Evolutionary conservation across 2,329 filamentous ascomycete species (phyloP), one percentile per base, ranked within the genome.

Genomic region (Epichloe uncinata): DNA sequence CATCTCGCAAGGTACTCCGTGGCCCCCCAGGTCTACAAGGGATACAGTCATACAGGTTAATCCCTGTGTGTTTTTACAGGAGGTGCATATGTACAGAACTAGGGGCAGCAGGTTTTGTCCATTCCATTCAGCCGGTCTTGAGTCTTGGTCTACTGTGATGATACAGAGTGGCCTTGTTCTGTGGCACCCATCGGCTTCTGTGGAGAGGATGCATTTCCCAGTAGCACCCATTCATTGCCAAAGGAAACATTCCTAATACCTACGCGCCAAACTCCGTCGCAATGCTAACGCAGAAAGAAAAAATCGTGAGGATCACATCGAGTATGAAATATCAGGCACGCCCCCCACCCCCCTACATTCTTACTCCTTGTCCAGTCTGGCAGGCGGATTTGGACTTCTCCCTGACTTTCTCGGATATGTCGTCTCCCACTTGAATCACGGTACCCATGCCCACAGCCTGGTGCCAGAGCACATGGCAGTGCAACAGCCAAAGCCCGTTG

Each of bases 381-480:
- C 49, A 51, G 7, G 15, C 20, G 5, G 3, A 4, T 38, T 11
- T 26, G 7, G 50, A 37, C 30, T 26, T 38, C 40, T 50, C 46
- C 16, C 20, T 38, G 9, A 34, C 46, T 3, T 45, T 43, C 8
- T 37, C 40, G 1, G 50, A n/a, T 12, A 55, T 44, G 22, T 48
- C 42, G 22, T 50, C 42, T 15, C 52, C 55, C 11, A 52, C 38
- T 30, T 55, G 52, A 3, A 56, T 46, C 18, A 45, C 53, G 8
- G 44, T 54, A 15, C 50, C 55, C 52, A 56, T 54, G 12, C 71
- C 70, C 30, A 63, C 66, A 1, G 63, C 68, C 51, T 60, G 57
- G 42, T 65, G 65, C 57, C 64, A 68, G 5, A 67, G 50, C 1
- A 66, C 59, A 56, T 67, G 65, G 37, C 66, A 68, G 51, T 69